A percentile compares a stretch with the other conserved stretches of the same genome.
These are phyloP conservation scores for Camelina neglecta DNA, from an alignment of 345 rosid genomes.

Conservation along the genomic window DNA sequence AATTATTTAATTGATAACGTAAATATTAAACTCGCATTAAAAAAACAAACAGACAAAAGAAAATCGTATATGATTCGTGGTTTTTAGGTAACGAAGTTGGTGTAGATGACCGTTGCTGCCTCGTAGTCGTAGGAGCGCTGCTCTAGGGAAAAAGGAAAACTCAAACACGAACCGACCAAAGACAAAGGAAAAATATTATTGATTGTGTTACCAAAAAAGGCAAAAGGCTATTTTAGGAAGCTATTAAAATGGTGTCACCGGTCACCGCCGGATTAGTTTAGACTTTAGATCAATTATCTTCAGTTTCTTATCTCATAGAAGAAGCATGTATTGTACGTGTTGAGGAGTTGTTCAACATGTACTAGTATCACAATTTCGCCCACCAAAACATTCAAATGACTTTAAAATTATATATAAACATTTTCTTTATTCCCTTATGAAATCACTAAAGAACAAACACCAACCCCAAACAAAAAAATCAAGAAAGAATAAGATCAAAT, in stretches of 20 bases:
- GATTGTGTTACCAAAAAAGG: neutral
- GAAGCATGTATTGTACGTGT: neutral
- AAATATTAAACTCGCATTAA: conserved; percentile 8
- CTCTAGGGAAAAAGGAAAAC: neutral
- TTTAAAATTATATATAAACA: neutral
- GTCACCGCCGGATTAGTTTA: neutral
- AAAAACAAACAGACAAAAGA: neutral
- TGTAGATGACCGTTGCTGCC: conserved; percentile 43
- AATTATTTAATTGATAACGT: conserved; percentile 13
- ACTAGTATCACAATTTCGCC: conserved; percentile 1
- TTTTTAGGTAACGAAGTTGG: conserved; percentile 32
- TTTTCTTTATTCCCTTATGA: neutral
- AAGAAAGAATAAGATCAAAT: conserved; percentile 32
- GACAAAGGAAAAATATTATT: neutral
- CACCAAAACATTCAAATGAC: conserved; percentile 11
- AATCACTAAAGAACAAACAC: conserved; percentile 5
- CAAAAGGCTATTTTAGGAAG: neutral
- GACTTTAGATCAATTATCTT: neutral
- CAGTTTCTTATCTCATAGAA: neutral
- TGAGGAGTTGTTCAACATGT: neutral
- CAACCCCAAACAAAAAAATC: neutral
- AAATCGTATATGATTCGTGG: conserved; percentile 10
- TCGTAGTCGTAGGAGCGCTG: conserved; percentile 31
- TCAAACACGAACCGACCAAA: neutral
- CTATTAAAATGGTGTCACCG: neutral